Percentiles rank a stretch among this genome's conserved stretches.
Evolutionary conservation across 2,329 filamentous ascomycete species (phyloP).

Genomic region (Talaromyces sp.): DNA sequence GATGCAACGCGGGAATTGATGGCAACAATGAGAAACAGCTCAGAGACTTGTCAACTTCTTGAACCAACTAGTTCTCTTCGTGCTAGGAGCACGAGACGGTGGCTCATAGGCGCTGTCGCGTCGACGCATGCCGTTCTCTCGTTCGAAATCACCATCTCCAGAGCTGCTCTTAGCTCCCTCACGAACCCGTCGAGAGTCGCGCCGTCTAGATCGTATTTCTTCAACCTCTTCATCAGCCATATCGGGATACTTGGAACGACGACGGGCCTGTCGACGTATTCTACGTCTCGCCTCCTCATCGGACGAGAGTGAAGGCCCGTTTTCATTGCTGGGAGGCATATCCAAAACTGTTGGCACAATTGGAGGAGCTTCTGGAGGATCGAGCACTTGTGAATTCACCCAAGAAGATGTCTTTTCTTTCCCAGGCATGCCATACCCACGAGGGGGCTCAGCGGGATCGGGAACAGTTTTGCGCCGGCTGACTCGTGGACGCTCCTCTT

Average conservation of each 20-base stretch:
- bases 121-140: conserved; percentile 33
- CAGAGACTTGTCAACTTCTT: conserved; percentile 39
- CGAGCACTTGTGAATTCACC: conserved; percentile 49
- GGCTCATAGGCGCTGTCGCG: conserved; percentile 31
- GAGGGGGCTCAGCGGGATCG: conserved; percentile 27
- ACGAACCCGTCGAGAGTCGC: conserved; percentile 33
- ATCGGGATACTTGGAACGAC: conserved; percentile 42
- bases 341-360: conserved; percentile 49
- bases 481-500: conserved; percentile 33
- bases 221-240: conserved; percentile 42
- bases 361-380: conserved; percentile 50
- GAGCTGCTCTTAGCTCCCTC: conserved; percentile 42
- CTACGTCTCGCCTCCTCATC: conserved; percentile 44
- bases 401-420: conserved; percentile 53
- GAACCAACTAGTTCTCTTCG: conserved; percentile 45
- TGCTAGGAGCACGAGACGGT: conserved; percentile 26
- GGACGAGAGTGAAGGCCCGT: conserved; percentile 39
- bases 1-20: background rate
- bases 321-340: conserved; percentile 32
- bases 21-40: background rate
- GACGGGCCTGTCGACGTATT: conserved; percentile 39
- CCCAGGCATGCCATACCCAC: conserved; percentile 35
- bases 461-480: conserved; percentile 37
- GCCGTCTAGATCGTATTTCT: conserved; percentile 35
- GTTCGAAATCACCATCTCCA: conserved; percentile 42